Percentiles rank a stretch among this genome's conserved stretches.
Conservation (phyloP, 2,329 filamentous ascomycete genomes). For the Elsinoe batatas region DNA sequence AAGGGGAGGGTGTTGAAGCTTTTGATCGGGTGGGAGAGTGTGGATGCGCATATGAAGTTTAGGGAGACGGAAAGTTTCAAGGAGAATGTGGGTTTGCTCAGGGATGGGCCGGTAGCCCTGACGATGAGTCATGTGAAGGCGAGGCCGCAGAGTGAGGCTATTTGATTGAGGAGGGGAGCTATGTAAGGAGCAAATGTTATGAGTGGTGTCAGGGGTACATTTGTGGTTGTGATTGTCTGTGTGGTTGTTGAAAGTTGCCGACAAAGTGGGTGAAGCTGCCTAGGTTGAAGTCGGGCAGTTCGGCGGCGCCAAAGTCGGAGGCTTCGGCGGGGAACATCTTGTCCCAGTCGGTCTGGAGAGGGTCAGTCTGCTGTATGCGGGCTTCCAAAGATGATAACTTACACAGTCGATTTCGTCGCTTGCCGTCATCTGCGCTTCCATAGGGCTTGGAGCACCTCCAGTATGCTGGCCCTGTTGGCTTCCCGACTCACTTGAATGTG, state of each 20-base stretch:
- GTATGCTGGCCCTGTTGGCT: not conserved
- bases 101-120: constrained; percentile 33
- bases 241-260: not conserved
- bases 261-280: constrained; percentile 21
- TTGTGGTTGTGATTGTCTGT: not conserved
- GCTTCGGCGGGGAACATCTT: constrained; percentile 30
- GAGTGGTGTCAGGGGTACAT: not conserved
- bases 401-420: constrained; percentile 57
- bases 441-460: constrained; percentile 17
- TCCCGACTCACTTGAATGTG: not conserved
- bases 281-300: constrained; percentile 27
- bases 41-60: constrained; percentile 40
- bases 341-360: constrained; percentile 37
- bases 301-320: constrained; percentile 26
- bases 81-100: constrained; percentile 32
- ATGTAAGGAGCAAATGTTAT: not conserved
- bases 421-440: constrained; percentile 23
- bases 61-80: constrained; percentile 38
- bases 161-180: not conserved
- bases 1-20: constrained; percentile 34
- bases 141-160: constrained; percentile 7
- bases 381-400: constrained; percentile 25
- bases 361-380: not conserved
- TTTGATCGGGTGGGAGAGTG: constrained; percentile 44
- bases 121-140: constrained; percentile 36